Evolutionary conservation across 2,329 filamentous ascomycete genomes (phyloP), one percentile per base, ranked within the genome.

Genomic region (Fusarium agapanthi): DNA sequence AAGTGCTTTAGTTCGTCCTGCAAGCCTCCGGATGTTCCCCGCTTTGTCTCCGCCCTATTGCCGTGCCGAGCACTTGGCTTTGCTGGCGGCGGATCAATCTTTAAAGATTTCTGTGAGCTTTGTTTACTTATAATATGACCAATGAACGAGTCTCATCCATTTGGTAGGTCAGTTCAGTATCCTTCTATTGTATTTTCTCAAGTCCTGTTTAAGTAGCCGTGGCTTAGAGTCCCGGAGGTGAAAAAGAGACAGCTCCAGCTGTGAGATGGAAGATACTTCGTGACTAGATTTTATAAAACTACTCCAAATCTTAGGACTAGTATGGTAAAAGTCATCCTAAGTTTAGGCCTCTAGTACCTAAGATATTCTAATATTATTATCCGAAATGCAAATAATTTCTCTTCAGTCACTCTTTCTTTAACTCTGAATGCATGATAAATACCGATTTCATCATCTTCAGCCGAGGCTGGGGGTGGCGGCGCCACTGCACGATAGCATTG

Each of bases 401-500:
- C 12, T 22, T 12, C 18, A 6, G 12, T 18, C 16, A 8, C 24
- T n/a, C 12, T 14, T 12, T 30, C 20, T 30, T 47, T 5, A 26
- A 22, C 32, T 37, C 48, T 8, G 48, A 20, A 37, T 20, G 12
- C 6, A 51, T 35, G 48, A 15, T 28, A 26, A 7, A 37, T 28
- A 53, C 10, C 14, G 20, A 58, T 34, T 28, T 43, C 20, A 48
- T 48, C 30, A 57, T 35, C 41, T 57, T 35, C 54, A 28, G 28
- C 51, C 67, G 57, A 63, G 65, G 67, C 43, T n/a, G 37, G 30
- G 57, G 30, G 55, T 56, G 54, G 45, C 41, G 30, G 53, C 47
- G 24, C 45, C 45, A 26, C 47, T 30, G 57, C 15, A 3, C 65
- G 63, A 77, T 20, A 3, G 68, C 57, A 75, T 76, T 76, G 70